Base-by-base conservation (phyloP, 257 asterid species). In the Nicotiana sylvestris region DNA sequence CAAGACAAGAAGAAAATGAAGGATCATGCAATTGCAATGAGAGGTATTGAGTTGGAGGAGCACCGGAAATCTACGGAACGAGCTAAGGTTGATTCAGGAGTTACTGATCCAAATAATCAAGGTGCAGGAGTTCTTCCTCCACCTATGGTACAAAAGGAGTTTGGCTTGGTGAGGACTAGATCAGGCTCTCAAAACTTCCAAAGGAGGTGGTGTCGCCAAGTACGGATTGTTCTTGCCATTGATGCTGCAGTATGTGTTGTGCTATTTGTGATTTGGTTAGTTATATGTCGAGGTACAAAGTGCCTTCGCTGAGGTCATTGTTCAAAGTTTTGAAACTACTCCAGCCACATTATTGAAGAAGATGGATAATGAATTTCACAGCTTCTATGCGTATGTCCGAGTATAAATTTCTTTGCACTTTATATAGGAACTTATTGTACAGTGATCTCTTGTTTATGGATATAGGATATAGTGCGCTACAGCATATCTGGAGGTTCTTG, bases 131-230 rank as follows among this genome's bases (percentile, higher is more conserved):
- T 78, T 13, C 83, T 78, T 13, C 83, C 92, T 83, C 88, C 90
- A 51, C 37, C 51, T 25, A 51, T 86, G 4, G 76, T 85, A 60
- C 88, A 77, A 21, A 87, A 86, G 87, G 94, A 89, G 43, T 76
- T 64, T 43, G 84, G 87, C 62, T 85, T 89, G 16, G 43, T 79
- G 66, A 87, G 89, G 86, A 62, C 62, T 43, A 86, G 87, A 65
- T 58, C 88, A 2, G 87, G 85, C 69, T 77, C 88, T 49, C 89
- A 57, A 33, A 84, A 67, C 88, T 57, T 79, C n/a, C 86, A 83
- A 27, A 89, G 80, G 56, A 91, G 84, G 83, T 92, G 94, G 97
- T 92, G 96, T 51, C 89, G 88, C 4, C 93, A 87, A 49, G 92
- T 90, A 62, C 78, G 91, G 88, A 90, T 91, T 81, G 72, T 94